Base-by-base conservation (phyloP, 2,329 filamentous ascomycete species). In the Fusarium nygamai region DNA sequence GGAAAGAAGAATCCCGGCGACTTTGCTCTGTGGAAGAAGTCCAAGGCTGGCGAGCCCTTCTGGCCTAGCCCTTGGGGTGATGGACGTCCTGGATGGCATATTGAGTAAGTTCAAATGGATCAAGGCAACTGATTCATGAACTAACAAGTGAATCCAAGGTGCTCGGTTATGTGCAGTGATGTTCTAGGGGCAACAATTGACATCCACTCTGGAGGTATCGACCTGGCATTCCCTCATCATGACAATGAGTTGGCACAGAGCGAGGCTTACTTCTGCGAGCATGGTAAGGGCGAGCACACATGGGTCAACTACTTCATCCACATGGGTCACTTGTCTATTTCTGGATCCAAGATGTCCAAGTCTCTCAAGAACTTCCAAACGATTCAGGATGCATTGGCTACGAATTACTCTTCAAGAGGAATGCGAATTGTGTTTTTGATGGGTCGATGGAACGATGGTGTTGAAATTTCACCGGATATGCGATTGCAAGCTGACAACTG, bases 231-330 rank as follows among this genome's bases (percentile, higher is more conserved):
- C 82, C 95, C 95, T 0, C 95, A 98, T 81, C 95, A 95, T 82
- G 95, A 96, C 82, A 98, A 98, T 77, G 96, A 98, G 82, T 84
- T 98, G 74, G 95, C 94, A 1, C 95, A 98, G 82, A 94, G 92
- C 73, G 94, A 97, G 82, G 94, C 94, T n/a, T 96, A 94, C 82
- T 97, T 94, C 77, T 87, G 85, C 77, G 78, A 87, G 46, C 82
- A 86, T 62, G 82, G 80, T 44, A 86, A 88, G 80, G 84, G 82
- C 53, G 86, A 88, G 76, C 87, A 89, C 76, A 94, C 94, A 68
- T 98, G 96, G 96, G 93, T 98, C 58, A 97, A 96, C 81, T 97
- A 98, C 84, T 98, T 98, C 84, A 81, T 98, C 22, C 96, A 98
- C 80, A 98, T 97, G 92, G 96, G 96, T 0, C 96, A 98, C 81